Percentiles rank a stretch among this genome's conserved stretches.
These are phyloP conservation scores for Murraya paniculata DNA, from an alignment of 345 rosid species.

Conservation along the genomic window DNA sequence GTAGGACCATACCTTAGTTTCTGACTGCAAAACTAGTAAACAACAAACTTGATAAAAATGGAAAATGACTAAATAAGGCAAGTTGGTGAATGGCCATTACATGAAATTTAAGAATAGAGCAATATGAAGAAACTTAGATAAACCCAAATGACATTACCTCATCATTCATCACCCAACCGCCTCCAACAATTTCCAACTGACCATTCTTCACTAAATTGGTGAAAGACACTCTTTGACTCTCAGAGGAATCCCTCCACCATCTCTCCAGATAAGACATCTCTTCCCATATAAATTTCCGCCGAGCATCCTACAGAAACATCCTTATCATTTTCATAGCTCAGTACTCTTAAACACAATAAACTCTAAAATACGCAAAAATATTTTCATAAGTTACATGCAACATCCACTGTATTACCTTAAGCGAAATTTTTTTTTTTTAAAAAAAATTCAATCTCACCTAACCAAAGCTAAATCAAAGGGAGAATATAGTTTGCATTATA, in stretches of 20 bases:
- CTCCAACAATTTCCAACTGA: constrained; percentile 96
- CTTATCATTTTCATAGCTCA: constrained; percentile 1
- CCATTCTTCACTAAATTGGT: constrained; percentile 76
- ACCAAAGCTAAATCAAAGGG: background rate
- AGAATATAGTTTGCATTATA: background rate
- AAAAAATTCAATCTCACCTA: background rate
- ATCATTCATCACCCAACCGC: constrained; percentile 99
- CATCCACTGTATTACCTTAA: background rate
- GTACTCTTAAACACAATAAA: background rate
- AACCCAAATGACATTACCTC: constrained; percentile 55
- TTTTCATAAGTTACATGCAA: background rate
- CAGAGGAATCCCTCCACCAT: constrained; percentile 98
- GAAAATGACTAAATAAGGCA: background rate
- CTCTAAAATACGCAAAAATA: background rate
- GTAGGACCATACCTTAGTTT: background rate
- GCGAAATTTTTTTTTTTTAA: too few relatives aligned
- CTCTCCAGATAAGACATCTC: constrained; percentile 97
- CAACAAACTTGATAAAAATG: background rate
- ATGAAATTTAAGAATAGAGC: background rate
- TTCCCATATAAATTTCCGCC: constrained; percentile 97
- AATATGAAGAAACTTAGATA: background rate
- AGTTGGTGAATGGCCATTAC: background rate
- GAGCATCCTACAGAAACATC: constrained; percentile 52
- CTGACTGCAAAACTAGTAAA: background rate
- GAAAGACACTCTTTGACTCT: constrained; percentile 59